These are phyloP conservation scores for Chaetomium sp. DNA, from an alignment of 2,329 filamentous ascomycete species.

Conservation along the genomic window DNA sequence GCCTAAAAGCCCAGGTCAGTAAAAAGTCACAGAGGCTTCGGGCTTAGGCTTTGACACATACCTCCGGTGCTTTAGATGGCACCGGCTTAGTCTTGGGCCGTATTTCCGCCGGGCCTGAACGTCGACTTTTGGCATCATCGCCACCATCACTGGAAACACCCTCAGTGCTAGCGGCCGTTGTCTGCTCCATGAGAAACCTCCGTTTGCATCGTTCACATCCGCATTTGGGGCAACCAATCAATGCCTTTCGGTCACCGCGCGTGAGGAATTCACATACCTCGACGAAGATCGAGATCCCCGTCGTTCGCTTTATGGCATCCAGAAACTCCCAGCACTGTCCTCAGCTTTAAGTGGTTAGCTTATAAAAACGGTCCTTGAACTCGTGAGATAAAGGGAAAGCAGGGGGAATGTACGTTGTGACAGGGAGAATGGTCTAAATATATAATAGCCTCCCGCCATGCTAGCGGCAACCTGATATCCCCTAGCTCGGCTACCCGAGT, in stretches of 20 bases:
- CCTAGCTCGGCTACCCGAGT: conserved; percentile 7
- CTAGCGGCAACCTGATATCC: not conserved
- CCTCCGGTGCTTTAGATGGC: too few species aligned
- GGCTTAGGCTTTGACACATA: too few species aligned
- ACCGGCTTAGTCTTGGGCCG: too few species aligned
- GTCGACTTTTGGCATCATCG: too few species aligned
- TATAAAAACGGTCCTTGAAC: not conserved
- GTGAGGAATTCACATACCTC: not conserved
- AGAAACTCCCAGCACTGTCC: conserved; percentile 13
- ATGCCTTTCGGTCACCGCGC: not conserved
- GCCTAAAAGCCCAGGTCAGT: too few species aligned
- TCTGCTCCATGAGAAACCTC: not conserved
- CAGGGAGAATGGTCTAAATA: conserved; percentile 17
- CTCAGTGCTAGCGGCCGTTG: too few species aligned
- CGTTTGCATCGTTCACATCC: not conserved
- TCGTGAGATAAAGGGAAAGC: not conserved
- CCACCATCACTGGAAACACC: too few species aligned
- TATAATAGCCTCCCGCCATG: not conserved
- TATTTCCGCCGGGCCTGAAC: too few species aligned
- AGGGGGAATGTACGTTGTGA: conserved; percentile 7
- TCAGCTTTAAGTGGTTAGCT: not conserved
- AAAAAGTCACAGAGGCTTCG: too few species aligned
- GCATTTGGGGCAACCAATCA: not conserved
- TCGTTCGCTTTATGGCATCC: not conserved
- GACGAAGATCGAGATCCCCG: conserved; percentile 2